Percentiles rank a stretch among this genome's conserved stretches.
Conservation (phyloP, 1,284 basidiomycete species). For the Cutaneotrichosporon sp. region DNA sequence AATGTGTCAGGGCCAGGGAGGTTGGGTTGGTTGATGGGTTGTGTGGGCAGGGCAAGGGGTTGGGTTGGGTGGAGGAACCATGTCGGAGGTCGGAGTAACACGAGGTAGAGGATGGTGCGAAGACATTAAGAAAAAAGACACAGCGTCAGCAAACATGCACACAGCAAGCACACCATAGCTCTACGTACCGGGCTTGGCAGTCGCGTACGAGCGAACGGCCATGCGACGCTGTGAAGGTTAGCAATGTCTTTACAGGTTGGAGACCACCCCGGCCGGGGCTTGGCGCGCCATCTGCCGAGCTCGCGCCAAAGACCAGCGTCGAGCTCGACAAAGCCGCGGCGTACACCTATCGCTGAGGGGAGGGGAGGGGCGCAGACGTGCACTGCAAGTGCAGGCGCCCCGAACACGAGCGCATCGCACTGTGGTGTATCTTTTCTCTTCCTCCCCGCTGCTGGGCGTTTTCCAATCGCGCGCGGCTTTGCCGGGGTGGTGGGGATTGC, state of each 20-base stretch:
- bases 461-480: slow-evolving; percentile 13
- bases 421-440: neutral
- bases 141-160: slow-evolving; percentile 15
- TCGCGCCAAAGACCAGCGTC: neutral
- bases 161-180: neutral
- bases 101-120: slow-evolving; percentile 6
- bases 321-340: neutral
- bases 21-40: slow-evolving; percentile 4
- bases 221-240: slow-evolving; percentile 26
- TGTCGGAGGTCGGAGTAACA: slow-evolving; percentile 13
- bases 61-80: slow-evolving; percentile 9
- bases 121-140: slow-evolving; percentile 4
- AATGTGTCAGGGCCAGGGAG: slow-evolving; percentile 11
- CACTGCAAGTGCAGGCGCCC: neutral
- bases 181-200: slow-evolving; percentile 89
- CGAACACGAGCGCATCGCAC: neutral
- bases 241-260: neutral
- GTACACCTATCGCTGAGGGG: neutral
- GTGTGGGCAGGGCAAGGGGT: neutral
- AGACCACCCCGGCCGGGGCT: neutral
- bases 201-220: slow-evolving; percentile 75
- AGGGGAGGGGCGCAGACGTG: neutral
- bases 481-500: neutral
- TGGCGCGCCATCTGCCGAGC: neutral
- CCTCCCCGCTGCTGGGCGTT: slow-evolving; percentile 4